Base-by-base conservation (phyloP, 176 grass and related monocot species). In the Musa troglodytarum region DNA sequence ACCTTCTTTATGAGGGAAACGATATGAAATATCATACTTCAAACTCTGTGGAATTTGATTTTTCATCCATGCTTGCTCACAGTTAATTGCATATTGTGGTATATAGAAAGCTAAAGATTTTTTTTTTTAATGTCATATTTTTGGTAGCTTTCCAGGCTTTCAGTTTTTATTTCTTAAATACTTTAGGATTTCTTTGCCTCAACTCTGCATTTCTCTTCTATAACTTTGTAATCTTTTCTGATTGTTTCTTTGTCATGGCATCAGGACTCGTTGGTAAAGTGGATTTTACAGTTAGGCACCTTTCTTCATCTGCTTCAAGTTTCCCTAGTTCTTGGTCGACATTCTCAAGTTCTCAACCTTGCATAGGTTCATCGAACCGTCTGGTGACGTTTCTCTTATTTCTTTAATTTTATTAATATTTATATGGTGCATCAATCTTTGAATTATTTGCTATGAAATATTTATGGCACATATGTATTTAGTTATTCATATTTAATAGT, bases 251-350 rank as follows among this genome's bases (percentile, higher is more conserved):
- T 74, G 54, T 65, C 72, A 74, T 79, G 34, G 13, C 81, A 82
- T 69, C 86, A 99, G 96, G 25, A 63, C 63, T 99, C 61, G 84
- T 99, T 69, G 96, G 96, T 29, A 94, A 95, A 79, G 96, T 99
- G 78, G 96, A 99, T 70, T 99, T 99, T 78, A 99, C 96, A 57
- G 90, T 98, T 29, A 89, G 88, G 77, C 95, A 98, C 65, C 90
- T 98, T 62, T 91, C 95, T 70, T 91, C 95, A 62, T 82, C 90
- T 2, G 95, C 85, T 28, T 4, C 81, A 77, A 13, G 57, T 15
- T 98, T 98, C 76, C 86, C 90, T 75, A 89, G 8, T 76, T 88
- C 89, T 53, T 98, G 89, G 73, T 71, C 75, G 53, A 78, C 64
- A 79, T 89, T 94, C 80, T 84, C 90, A 65, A 91, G 75, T 19